Evolutionary conservation across 202 grass and related monocot genomes (phyloP), one percentile per base, ranked within the genome.

Genomic region (Digitaria exilis): DNA sequence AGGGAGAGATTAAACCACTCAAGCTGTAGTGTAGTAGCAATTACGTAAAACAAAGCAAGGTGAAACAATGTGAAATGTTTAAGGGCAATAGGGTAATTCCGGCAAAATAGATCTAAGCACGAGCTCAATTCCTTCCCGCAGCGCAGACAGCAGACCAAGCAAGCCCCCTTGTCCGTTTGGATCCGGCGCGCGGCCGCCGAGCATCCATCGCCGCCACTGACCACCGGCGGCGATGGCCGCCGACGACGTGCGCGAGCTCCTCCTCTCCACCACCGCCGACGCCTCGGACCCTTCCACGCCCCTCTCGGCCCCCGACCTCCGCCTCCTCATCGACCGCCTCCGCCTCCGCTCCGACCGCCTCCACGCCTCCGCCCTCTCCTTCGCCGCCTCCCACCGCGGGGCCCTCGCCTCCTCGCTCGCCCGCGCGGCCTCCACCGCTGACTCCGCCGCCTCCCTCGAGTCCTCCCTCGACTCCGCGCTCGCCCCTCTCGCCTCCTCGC

Each of bases 271-370:
- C 26, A 87, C 89, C 14, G 91, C 82, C 19, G 84, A 93, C 69
- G 85, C 83, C 81, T 73, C 70, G 3, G 96, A 98, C 19, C 89
- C 89, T 19, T 98, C 91, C 28, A 88, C 87, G 6, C 96, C 91
- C 4, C 96, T 98, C 56, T 98, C 96, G 12, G 93, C 90, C 8
- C 96, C 96, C 18, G 96, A 98, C 48, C 93, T 98, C 77, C 93
- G 87, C 78, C 93, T 98, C 78, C 93, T 98, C 71, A 88, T 98
- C 84, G 91, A 96, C 74, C 87, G 93, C 87, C 96, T 98, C 58
- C 89, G 94, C 50, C 75, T 90, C 78, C 93, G 88, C 69, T 94
- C 93, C 39, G 87, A 88, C 83, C 83, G 84, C 39, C 88, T 98
- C 69, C 88, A 96, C 77, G 72, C 85, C 56, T 90, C 89, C 34